Evolutionary conservation across 73 alveolate genomes (phyloP), one percentile per base, ranked within the genome.

Genomic region (Paramecium octaurelia): DNA sequence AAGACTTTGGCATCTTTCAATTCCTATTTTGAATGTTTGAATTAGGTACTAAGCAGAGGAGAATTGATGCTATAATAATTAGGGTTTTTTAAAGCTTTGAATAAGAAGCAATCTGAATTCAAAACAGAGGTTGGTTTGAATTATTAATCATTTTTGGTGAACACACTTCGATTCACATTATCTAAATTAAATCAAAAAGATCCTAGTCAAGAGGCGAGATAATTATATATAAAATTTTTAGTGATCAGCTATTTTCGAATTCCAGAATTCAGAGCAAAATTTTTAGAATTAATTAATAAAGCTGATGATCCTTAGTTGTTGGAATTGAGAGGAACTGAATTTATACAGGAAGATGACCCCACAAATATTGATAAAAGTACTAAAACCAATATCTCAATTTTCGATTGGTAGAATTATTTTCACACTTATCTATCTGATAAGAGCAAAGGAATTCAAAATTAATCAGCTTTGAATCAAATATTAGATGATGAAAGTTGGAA

Each of bases 401-500:
- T 80, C 38, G 91, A 80, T 46, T 80, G 91, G 91, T 48, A 80
- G 29, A 80, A 80, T 35, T 48, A 80, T 35, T 80, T 80, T 48
- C 91, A 80, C 20, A 46, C 73, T 80, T 80, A 80, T 46, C 16
- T 80, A 7, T 46, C 48, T 21, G 91, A 80, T 11, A 20, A 80
- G 12, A 11, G 27, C 4, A 42, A 46, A 80, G 70, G 64, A 20
- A 80, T 80, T 16, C 24, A 40, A 42, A 80, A 80, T 80, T 46
- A 80, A 80, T 40, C 91, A 16, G 7, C 48, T 0, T 24, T 80
- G 9, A 80, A 80, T 80, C 7, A 80, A 23, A 80, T 80, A 42
- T 43, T 80, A 48, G 91, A 40, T 80, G 91, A 80, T 44, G 91
- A 44, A 42, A 48, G 73, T 24, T 80, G 91, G 91, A 80, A 80